Base-by-base conservation (phyloP, 495 filamentous ascomycete species). In the Aspergillus sparsus region DNA sequence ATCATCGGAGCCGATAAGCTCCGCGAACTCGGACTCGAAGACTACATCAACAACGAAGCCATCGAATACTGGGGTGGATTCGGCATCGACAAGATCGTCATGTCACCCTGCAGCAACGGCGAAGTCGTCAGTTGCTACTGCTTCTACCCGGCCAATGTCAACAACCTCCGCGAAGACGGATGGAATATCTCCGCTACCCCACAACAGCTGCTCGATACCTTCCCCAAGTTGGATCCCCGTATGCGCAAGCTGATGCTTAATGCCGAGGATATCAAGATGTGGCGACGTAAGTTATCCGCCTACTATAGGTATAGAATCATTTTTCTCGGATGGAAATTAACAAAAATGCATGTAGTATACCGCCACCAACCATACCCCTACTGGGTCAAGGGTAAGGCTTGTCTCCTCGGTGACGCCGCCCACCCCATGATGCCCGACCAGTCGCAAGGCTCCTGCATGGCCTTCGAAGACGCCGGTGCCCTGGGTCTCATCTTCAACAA, bases 401-500 rank as follows among this genome's bases (percentile, higher is more conserved):
- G 71, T 49, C 37, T 74, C 0, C 57, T 74, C 0, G 71, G 71
- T 2, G 71, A 72, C 49, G 66, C 69, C 15, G 81, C 78, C 2
- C 81, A 83, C 61, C 79, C 81, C 1, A 83, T 82, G 81, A 72
- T 83, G 41, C 81, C 81, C 1, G 66, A 78, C 57, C 73, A 76
- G 36, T 66, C 62, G 0, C 73, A 78, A 57, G 75, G 75, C 6
- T 66, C 70, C 0, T 74, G 74, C 53, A 68, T 68, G 69, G 75
- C 75, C 2, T 71, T 78, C 41, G 75, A 78, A 61, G 75, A 78
- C 54, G 74, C 74, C 0, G 75, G 62, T 0, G 71, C 73, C 0
- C 49, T 78, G 0, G 71, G 75, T 0, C 56, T 74, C 2, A 51
- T 78, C 6, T 79, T 78, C 62, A 51, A 66, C 37, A 61, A 68